Evolutionary conservation across 768 basidiomycete species (phyloP), one percentile per base, ranked within the genome.

Genomic region (Panellus pusillus): DNA sequence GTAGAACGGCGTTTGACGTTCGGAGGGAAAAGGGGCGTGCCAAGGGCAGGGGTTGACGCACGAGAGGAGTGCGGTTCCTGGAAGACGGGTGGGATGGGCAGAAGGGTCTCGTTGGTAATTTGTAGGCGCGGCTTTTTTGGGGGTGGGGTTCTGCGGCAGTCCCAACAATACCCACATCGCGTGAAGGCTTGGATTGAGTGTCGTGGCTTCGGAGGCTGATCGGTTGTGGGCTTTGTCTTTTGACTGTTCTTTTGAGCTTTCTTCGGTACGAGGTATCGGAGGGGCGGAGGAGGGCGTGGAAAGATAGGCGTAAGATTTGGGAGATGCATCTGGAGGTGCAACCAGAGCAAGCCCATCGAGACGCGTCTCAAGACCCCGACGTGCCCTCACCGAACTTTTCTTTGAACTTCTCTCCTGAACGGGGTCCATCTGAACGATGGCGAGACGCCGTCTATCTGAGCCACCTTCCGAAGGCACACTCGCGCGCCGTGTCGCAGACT

Each of bases 311-410:
- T 84, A 82, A 13, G 76, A 69, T 42, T 66, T 72, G 14, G 78
- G 76, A 9, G 82, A 76, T 58, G 82, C 83, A 67, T 88, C 89
- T 36, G 87, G 86, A 45, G 87, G 88, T 48, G 85, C 84, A 55
- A 89, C 83, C 58, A 90, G 74, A 47, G 87, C 83, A 20, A 89
- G 74, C 48, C 81, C 80, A 9, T 72, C 67, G 11, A 80, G 62
- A 59, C 69, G 71, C 35, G 73, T 69, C 50, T 73, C 68, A 48
- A 74, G 61, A 15, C 74, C 72, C 18, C 76, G 72, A 50, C 73
- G 71, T 36, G 77, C 69, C 41, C 70, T 72, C 51, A 75, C 57
- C 35, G 71, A 68, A 54, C 60, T 60, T 40, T 65, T 61, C 38
- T 67, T 65, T 52, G 65, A 61, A 20, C 47, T 47, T 46, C 61